phyloP scores from a whole-genome alignment of 768 basidiomycete species.

The Tylopilus balloui region DNA sequence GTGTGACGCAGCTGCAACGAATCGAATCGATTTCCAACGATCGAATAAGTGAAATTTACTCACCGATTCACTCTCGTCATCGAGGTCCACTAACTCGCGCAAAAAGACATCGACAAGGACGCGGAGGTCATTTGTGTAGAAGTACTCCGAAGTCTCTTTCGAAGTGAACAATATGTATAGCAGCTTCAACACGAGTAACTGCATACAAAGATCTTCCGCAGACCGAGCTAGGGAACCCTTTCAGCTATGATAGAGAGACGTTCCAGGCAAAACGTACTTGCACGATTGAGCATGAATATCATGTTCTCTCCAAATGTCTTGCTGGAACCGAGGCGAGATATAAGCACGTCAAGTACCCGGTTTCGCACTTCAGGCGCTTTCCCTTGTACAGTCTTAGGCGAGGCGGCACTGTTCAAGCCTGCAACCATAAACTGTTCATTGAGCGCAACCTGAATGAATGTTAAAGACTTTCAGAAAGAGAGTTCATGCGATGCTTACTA shows the following conservation, averaged over 20 bases:
- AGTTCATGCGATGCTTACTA: conserved; percentile 51
- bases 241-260: conserved; percentile 6
- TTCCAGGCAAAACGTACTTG: conserved; percentile 52
- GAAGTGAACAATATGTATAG: conserved; percentile 95
- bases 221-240: conserved; percentile 58
- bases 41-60: conserved; percentile 27
- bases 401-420: conserved; percentile 39
- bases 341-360: conserved; percentile 76
- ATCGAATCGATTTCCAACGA: conserved; percentile 2
- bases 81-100: conserved; percentile 87
- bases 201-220: conserved; percentile 91
- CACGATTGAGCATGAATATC: conserved; percentile 98
- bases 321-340: conserved; percentile 78
- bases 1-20: conserved; percentile 79
- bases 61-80: conserved; percentile 91
- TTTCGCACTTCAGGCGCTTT: conserved; percentile 53
- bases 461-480: conserved; percentile 6
- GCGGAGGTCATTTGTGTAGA: conserved; percentile 95
- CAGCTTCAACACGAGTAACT: conserved; percentile 88
- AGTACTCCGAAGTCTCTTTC: conserved; percentile 88
- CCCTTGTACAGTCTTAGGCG: conserved; percentile 23
- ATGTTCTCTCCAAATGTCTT: conserved; percentile 98
- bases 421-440: conserved; percentile 99
- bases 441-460: conserved; percentile 64
- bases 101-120: conserved; percentile 97